Base-by-base conservation (phyloP, 371 early-diverging fungal species). In the Saksenaea vasiformis region DNA sequence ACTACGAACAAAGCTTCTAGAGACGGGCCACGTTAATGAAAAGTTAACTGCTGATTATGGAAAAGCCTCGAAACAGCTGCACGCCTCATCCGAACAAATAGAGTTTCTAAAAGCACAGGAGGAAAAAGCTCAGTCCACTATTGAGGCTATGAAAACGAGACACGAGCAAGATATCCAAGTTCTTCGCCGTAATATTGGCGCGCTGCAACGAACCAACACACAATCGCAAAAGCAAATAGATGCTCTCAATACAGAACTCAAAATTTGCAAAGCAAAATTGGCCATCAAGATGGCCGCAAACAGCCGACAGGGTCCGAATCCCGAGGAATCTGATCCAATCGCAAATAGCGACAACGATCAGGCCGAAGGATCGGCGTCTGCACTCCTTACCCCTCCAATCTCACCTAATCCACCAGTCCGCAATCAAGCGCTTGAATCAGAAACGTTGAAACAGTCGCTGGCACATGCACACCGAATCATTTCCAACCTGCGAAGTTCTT, bases 51-150 rank as follows among this genome's bases (percentile, higher is more conserved):
- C 70, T 35, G 84, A 84, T 34, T 77, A 80, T 37, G 73, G 77
- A 59, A 77, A 70, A 63, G 64, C 76, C 3, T 70, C 74, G 60
- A 79, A 78, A 11, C 74, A 78, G 11, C 66, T 87, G 10, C 51
- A 67, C 14, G 56, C 60, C 1, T 73, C 85, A 8, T 77, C 73
- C 9, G 81, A 87, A 63, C 83, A 86, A 62, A 61, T 79, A 10
- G 83, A 84, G 51, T 63, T 71, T 5, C 76, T 86, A 43, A 79
- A 83, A 55, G 84, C 79, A 58, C 76, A 82, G 69, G 80, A 88
- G 35, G 78, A 78, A 28, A 82, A 77, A 58, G 70, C 82, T 1
- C 73, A 73, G n/a, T 62, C 69, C 8, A 73, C 83, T 24, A 61
- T 86, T 17, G 77, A 76, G 34, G 64, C 76, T 26, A 61, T 74